Percentiles rank a stretch among this genome's conserved stretches.
phyloP scores from a whole-genome alignment of 148 eudicot genomes.

The Fagopyrum homotropicum region DNA sequence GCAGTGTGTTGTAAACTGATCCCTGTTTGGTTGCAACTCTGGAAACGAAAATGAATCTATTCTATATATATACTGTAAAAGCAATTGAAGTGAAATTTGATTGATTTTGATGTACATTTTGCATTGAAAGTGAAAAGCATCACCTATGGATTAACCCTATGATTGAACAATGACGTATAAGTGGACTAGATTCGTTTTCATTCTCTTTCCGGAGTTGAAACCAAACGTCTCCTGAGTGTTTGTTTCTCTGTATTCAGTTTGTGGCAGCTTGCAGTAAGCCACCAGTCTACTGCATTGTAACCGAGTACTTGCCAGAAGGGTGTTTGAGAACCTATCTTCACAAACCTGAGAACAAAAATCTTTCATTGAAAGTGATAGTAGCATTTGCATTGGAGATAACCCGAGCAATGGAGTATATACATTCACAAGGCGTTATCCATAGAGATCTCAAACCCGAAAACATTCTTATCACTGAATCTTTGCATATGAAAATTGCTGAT shows the following conservation, averaged over 20 bases:
- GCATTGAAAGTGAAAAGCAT: no score
- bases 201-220: neutral
- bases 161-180: neutral
- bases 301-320: conserved; percentile 78
- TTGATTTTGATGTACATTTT: no score
- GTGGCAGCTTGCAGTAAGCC: conserved; percentile 81
- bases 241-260: conserved; percentile 37
- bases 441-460: conserved; percentile 93
- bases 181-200: no score
- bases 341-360: conserved; percentile 60
- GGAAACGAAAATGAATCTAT: no score
- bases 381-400: conserved; percentile 69
- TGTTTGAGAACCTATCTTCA: conserved; percentile 80
- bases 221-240: no score
- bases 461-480: conserved; percentile 52
- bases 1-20: no score
- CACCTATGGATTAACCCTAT: no score
- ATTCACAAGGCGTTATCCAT: conserved; percentile 88
- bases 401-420: conserved; percentile 86
- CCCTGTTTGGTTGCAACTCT: no score
- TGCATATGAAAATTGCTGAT: conserved; percentile 82
- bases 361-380: conserved; percentile 49
- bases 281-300: conserved; percentile 61
- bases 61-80: no score
- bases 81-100: no score